Conservation (phyloP, 352 stramenopile species). For the Globisporangium nagaii region DNA sequence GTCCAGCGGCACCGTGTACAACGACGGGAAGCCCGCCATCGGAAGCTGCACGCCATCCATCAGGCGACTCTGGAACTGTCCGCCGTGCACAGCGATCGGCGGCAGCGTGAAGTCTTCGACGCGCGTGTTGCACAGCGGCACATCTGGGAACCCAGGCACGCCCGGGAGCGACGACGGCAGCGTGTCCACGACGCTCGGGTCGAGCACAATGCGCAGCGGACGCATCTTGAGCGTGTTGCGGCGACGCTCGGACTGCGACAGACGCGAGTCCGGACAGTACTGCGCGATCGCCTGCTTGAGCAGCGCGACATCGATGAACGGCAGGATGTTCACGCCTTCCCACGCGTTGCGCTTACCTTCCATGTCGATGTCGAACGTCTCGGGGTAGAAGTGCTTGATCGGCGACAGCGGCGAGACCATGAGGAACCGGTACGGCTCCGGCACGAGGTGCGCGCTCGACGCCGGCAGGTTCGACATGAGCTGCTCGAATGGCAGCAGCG, state of each 20-base stretch:
- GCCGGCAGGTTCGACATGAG: constrained; percentile 96
- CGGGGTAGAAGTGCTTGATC: constrained; percentile 95
- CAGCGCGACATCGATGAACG: constrained; percentile 96
- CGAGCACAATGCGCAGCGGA: constrained; percentile 83
- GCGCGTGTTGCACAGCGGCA: constrained; percentile 58
- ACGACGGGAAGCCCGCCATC: constrained; percentile 69
- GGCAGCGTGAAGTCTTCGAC: constrained; percentile 52
- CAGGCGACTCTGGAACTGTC: constrained; percentile 67
- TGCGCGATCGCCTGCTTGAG: constrained; percentile 90
- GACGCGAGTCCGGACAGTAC: constrained; percentile 85
- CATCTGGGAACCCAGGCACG: constrained; percentile 56
- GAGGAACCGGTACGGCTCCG: constrained; percentile 90
- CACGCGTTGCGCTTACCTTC: constrained; percentile 93
- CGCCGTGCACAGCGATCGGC: constrained; percentile 30
- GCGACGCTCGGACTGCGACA: constrained; percentile 86
- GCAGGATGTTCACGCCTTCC: constrained; percentile 98
- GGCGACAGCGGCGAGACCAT: constrained; percentile 94
- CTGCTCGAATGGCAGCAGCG: constrained; percentile 96
- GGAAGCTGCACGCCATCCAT: constrained; percentile 72
- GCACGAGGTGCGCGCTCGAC: constrained; percentile 93
- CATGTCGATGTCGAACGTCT: constrained; percentile 82
- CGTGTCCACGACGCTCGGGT: constrained; percentile 65
- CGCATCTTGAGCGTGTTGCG: constrained; percentile 84
- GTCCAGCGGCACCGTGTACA: constrained; percentile 58
- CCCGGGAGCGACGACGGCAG: constrained; percentile 61